Base-by-base conservation (phyloP, 352 stramenopile genomes). In the Globisporangium polare region DNA sequence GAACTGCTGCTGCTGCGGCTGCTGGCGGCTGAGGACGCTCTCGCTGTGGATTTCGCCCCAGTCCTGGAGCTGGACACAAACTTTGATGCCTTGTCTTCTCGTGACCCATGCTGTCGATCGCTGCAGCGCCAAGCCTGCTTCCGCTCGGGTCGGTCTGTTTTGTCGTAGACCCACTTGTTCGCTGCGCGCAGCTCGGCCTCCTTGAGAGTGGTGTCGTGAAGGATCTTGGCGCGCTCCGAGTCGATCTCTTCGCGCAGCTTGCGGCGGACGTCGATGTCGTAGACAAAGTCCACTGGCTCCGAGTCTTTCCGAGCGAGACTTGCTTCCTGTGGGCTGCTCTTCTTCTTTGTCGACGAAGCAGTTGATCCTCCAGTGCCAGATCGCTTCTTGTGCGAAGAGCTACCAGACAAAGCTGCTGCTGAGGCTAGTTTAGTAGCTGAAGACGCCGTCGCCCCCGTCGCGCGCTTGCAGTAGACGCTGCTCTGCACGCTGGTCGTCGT, bases 201-300 rank as follows among this genome's bases (percentile, higher is more conserved):
- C 47, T 72, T 69, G 12, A 55, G 66, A 2, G 45, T 60, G 1
- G 72, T 67, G 20, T 72, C 65, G 17, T 70, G 62, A 0, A 75
- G 63, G 3, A 80, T 35, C 6, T 75, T 62, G 1, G 39, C 22
- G 6, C 84, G 81, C 26, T 88, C 77, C 22, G 46, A 59, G 50
- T 93, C 84, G 45, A 91, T 67, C 52, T 77, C 65, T n/a, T 85
- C 69, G 5, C 84, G 76, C 29, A 93, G 65, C 51, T 65, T 63
- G 31, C 80, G 74, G 27, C 83, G 72, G 15, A 80, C 63, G 42
- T 67, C 57, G 27, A 90, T 54, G 63, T 93, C 81, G 65, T 93
- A 93, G 4, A 90, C 78, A 67, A 88, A 93, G 56, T 93, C 83
- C 3, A 90, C 55, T 0, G 65, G 53, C 20, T 76, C 60, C 55